Evolutionary conservation across 1,284 basidiomycete genomes (phyloP), one percentile per base, ranked within the genome.

Genomic region (Cystobasidiaceae sp.): DNA sequence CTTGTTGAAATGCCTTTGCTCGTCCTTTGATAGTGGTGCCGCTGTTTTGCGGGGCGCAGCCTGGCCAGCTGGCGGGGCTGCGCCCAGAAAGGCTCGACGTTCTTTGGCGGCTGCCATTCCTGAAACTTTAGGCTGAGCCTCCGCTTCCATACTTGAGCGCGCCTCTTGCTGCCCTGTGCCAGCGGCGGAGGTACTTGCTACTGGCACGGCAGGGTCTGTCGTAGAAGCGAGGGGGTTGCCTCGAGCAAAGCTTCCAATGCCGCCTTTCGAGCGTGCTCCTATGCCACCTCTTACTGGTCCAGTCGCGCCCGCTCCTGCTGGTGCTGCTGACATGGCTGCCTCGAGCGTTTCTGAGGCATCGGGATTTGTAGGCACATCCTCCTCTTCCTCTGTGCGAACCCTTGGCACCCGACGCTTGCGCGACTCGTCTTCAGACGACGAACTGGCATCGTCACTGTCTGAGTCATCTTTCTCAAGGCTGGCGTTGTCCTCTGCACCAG

Each of bases 1-100:
- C 71, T 88, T 89, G 71, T 79, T 82, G 75, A 97, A 92, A 73
- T 96, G 92, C 15, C 81, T 79, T 59, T 81, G 80, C 71, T 97
- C 93, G 17, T 81, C 71, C 1, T 83, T 78, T 6, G 83, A 83
- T 23, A 96, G 76, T n/a, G n/a, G n/a, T 58, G 80, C 74, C 2
- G 83, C 79, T 6, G 81, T 76, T 32, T 56, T 64, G 23, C 56
- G 56, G 4, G 56, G 43, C 17, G 44, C 56, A 4, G 44, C 37
- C 30, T 48, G 39, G n/a, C 34, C 43, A 23, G 50, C 41, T 23
- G 61, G 61, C 3, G 52, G 55, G 21, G 27, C 43, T 23, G 19
- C 63, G 34, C 34, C 68, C 62, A 68, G 69, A 62, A 67, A 71
- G 4, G 69, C 67, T 5, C 68, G 69, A 1, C 67, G 59, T 54